phyloP scores from a whole-genome alignment of 169 alveolate genomes.

The Sarcocystis neurona region DNA sequence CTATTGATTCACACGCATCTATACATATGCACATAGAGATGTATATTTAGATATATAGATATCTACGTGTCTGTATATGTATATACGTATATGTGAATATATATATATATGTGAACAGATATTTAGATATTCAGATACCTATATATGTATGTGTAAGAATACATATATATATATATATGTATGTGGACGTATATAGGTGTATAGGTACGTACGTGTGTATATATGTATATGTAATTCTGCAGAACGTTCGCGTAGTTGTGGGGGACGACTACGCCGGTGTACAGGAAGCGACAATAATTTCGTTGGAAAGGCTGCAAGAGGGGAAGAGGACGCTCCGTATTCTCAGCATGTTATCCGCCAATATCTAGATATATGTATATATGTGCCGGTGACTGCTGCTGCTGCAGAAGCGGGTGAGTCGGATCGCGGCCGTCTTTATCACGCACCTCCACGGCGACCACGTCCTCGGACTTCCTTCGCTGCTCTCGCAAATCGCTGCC shows the following conservation, averaged over 20 bases:
- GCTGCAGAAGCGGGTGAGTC: conserved; percentile 60
- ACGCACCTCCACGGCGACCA: conserved; percentile 88
- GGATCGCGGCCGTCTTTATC: conserved; percentile 71
- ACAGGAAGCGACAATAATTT: no score
- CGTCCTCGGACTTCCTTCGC: conserved; percentile 78
- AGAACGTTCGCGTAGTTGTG: background rate
- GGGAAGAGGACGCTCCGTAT: no score
- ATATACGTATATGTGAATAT: no score
- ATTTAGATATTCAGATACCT: background rate
- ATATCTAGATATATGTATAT: no score
- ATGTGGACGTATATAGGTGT: background rate
- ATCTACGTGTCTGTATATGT: no score
- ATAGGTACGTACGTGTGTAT: background rate
- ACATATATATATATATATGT: background rate
- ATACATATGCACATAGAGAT: no score
- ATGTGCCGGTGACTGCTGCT: background rate
- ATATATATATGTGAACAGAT: background rate
- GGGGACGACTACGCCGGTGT: no score
- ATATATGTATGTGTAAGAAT: background rate
- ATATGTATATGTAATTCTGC: background rate
- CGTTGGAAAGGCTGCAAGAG: no score
- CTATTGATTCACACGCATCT: no score
- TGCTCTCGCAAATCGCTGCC: conserved; percentile 68
- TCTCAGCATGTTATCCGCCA: no score
- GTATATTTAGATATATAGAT: no score